phyloP scores from a whole-genome alignment of 2,329 filamentous ascomycete species.

The Sporothrix sp. region DNA sequence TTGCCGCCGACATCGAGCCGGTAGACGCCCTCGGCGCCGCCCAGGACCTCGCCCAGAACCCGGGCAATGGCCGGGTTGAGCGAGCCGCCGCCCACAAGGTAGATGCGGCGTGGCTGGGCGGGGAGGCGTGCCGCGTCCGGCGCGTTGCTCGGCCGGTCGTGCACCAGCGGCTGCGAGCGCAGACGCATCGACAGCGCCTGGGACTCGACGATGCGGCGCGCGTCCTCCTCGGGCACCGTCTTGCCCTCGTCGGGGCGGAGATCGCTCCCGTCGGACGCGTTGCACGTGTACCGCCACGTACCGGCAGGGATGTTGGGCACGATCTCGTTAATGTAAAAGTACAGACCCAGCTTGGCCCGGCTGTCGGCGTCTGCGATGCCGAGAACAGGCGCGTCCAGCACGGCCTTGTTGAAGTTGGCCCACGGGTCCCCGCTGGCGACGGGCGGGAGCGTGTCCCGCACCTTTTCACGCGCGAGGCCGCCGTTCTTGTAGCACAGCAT shows the following conservation, averaged over 20 bases:
- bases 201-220: conserved; percentile 83
- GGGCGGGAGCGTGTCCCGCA: conserved; percentile 67
- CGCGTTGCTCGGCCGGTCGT: conserved; percentile 30
- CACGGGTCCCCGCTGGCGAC: conserved; percentile 48
- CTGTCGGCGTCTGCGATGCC: conserved; percentile 36
- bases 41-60: conserved; percentile 78
- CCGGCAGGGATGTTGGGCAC: conserved; percentile 83
- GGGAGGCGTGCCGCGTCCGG: conserved; percentile 41
- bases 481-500: conserved; percentile 99
- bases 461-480: conserved; percentile 79
- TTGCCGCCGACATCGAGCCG: conserved; percentile 90
- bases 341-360: conserved; percentile 72
- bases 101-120: conserved; percentile 77
- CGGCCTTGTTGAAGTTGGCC: conserved; percentile 68
- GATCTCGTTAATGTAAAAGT: conserved; percentile 90
- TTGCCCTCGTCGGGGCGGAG: conserved; percentile 22
- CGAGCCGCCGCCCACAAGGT: conserved; percentile 88
- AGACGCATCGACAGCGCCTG: conserved; percentile 87
- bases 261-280: conserved; percentile 42
- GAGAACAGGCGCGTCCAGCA: conserved; percentile 59
- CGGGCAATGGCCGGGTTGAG: conserved; percentile 82
- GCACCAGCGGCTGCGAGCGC: conserved; percentile 68
- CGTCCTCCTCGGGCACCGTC: conserved; percentile 49
- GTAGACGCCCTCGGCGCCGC: conserved; percentile 82
- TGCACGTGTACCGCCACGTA: conserved; percentile 70